Percentiles rank a stretch among this genome's conserved stretches.
Conservation (phyloP, 2,329 filamentous ascomycete species). For the Cladosporium sp. region DNA sequence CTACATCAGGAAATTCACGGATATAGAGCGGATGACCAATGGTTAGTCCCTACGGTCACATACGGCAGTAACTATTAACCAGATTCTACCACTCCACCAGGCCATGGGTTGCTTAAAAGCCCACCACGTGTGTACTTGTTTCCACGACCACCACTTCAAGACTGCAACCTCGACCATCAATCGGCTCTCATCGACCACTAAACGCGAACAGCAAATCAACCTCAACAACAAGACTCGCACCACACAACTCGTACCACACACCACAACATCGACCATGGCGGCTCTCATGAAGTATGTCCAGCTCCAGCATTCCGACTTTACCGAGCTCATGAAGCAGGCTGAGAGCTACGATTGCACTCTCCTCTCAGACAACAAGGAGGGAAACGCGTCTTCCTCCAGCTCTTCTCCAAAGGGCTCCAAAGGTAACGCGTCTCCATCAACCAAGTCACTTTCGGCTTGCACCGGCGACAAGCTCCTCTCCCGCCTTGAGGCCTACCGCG, state of each 20-base stretch:
- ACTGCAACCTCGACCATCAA: neutral
- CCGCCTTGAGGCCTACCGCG: slow-evolving; percentile 21
- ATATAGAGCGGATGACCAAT: neutral
- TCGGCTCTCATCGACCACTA: neutral
- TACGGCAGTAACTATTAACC: neutral
- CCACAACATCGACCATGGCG: neutral
- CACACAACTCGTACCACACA: neutral
- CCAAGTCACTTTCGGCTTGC: neutral
- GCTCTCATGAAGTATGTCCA: slow-evolving; percentile 1
- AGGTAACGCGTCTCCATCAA: neutral
- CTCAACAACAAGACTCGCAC: neutral
- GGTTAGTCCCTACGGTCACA: neutral
- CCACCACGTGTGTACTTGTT: neutral
- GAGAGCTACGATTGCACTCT: neutral
- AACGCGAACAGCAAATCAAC: neutral
- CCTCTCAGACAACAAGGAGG: neutral
- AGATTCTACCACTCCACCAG: neutral
- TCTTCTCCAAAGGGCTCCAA: neutral
- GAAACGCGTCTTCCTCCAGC: neutral
- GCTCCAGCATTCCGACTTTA: neutral
- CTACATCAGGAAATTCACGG: neutral
- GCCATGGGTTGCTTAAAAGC: neutral
- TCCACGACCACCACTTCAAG: neutral
- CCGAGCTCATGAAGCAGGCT: neutral
- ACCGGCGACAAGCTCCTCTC: slow-evolving; percentile 11